Evolutionary conservation across 2,329 filamentous ascomycete species (phyloP), one percentile per base, ranked within the genome.

Genomic region (Macrophomina pseudophaseolina): DNA sequence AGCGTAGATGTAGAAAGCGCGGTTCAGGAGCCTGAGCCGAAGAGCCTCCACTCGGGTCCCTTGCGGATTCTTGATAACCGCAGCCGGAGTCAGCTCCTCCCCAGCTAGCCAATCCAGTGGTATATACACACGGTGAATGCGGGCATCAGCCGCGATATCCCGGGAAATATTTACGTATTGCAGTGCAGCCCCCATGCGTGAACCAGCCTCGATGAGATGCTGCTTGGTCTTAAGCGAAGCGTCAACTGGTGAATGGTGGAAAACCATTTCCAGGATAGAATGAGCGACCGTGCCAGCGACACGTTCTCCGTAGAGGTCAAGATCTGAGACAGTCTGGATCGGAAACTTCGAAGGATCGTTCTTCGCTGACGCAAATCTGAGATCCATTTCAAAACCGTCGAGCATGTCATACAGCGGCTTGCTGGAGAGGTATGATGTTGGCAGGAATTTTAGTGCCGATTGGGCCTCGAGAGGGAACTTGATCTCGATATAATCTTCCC

Each of bases 131-230:
- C 91, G 85, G 1, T 83, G 83, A 42, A 91, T 86, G 14, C 80
- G 78, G 0, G 90, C 88, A 71, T 93, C 91, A 2, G 87, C 86
- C 3, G 80, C 76, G n/a, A 93, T 88, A 72, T 93, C 91, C 28
- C 91, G 87, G 3, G 90, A 88, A 68, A 93, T 92, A 72, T 93
- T 93, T 71, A 91, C 86, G 71, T 90, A 92, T 72, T 93, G 90
- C n/a, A 93, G 79, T 1, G 90, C 90, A 40, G 90, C 84, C 0
- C 91, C 91, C 90, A 92, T 92, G 33, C 83, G 81, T 23, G 83
- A 81, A 1, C 89, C 89, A 0, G 88, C 85, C 16, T 79, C 72
- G 14, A 89, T 79, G 5, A 91, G 80, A 2, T 78, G 72, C 14
- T 80, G 73, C 64, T 74, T 71, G 49, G 81, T 77, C 51, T 75